A percentile compares a stretch with the other conserved stretches of the same genome.
Conservation (phyloP, 805 yeast genomes). For the Wickerhamomyces pijperi region DNA sequence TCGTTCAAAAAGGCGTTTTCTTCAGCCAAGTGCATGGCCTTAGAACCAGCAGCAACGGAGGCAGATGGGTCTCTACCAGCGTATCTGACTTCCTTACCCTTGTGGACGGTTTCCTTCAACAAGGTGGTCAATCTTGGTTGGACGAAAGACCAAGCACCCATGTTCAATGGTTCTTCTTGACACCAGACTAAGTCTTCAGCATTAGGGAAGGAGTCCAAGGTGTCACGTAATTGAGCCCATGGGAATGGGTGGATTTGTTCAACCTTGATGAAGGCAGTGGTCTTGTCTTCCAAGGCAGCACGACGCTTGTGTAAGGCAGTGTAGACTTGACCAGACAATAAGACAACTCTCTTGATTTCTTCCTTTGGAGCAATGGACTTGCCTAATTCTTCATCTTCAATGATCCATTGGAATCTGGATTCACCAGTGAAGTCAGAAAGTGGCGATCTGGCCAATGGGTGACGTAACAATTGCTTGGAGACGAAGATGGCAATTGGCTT, state of each 20-base stretch:
- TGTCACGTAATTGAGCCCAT: slow-evolving; percentile 82
- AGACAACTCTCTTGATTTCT: slow-evolving; percentile 77
- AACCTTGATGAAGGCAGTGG: slow-evolving; percentile 78
- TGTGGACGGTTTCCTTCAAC: slow-evolving; percentile 63
- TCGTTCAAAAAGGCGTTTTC: slow-evolving; percentile 80
- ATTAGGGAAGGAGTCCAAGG: slow-evolving; percentile 69
- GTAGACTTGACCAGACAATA: slow-evolving; percentile 90
- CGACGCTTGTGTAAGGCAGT: slow-evolving; percentile 88
- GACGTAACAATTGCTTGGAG: slow-evolving; percentile 91
- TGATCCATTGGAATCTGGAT: slow-evolving; percentile 89
- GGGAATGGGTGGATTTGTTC: slow-evolving; percentile 99
- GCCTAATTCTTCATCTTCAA: slow-evolving; percentile 85
- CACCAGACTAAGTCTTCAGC: slow-evolving; percentile 87
- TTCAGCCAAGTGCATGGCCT: slow-evolving; percentile 77
- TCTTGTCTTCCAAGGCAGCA: slow-evolving; percentile 60
- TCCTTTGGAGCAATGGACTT: slow-evolving; percentile 64
- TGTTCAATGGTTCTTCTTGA: slow-evolving; percentile 98
- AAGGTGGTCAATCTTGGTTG: slow-evolving; percentile 77
- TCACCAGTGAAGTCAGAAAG: slow-evolving; percentile 83
- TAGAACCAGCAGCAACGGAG: slow-evolving; percentile 95
- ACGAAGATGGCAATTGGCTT: slow-evolving; percentile 79
- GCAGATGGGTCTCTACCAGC: slow-evolving; percentile 99
- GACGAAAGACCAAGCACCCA: slow-evolving; percentile 79
- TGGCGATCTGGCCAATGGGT: slow-evolving; percentile 89
- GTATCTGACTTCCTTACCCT: slow-evolving; percentile 54